Evolutionary conservation across 2,329 filamentous ascomycete species (phyloP), one percentile per base, ranked within the genome.

Genomic region (Penicillium vulpinum): DNA sequence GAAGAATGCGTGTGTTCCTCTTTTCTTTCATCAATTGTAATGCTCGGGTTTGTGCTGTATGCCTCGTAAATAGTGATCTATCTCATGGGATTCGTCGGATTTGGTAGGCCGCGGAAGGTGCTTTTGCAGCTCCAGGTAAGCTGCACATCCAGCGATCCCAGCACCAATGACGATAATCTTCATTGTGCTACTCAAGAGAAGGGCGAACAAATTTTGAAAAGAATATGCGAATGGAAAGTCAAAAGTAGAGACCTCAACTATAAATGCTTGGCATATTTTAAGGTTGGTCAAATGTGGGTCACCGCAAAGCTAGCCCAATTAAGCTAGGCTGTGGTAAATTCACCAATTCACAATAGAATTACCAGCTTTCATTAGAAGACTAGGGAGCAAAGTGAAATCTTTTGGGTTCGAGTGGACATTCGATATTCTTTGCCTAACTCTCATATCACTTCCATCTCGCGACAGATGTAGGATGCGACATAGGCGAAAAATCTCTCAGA

Each of bases 141-240:
- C 66, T 11, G 72, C 55, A 50, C 74, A 75, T 26, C 76, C 77
- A 47, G 69, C 68, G 56, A 79, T 77, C 31, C 75, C 77, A 15
- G 67, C 76, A n/a, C 77, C 77, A 36, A 79, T 65, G 15, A 79
- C 77, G 22, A 73, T 66, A 36, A 79, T 76, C 57, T 75, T 77
- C 76, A 78, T 77, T 28, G 5, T n/a, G 3, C n/a, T 29, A 21
- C 4, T 26, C 2, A 3, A 26, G 18, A 7, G 18, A 35, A 22
- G 26, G 33, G 4, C 16, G n/a, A 28, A 8, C 3, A 11, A 15
- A 10, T 11, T 33, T 36, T 6, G 4, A 9, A 26, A 28, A 36
- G 31, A 50, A 40, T 26, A n/a, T 7, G 21, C 28, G 10, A 7
- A n/a, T 21, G 18, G 16, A 21, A 18, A 33, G 21, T 40, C 18